Evolutionary conservation across 2,329 filamentous ascomycete species (phyloP).

Genomic region (Talaromyces sp.): DNA sequence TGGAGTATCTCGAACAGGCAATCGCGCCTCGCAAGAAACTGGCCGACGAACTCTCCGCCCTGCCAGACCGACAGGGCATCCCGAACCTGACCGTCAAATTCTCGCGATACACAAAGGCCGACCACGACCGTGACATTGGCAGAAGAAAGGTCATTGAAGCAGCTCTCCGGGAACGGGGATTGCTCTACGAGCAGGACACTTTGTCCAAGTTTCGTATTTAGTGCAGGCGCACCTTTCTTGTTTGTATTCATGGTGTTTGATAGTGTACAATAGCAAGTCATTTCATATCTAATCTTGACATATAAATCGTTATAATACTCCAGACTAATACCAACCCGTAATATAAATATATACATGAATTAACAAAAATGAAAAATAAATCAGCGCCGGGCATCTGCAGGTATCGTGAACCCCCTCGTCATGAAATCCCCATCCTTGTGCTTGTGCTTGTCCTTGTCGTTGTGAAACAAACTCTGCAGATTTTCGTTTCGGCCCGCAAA

Average conservation of each 20-base stretch:
- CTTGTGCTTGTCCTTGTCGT: constrained; percentile 35
- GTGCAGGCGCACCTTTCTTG: not conserved
- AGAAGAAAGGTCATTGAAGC: constrained; percentile 74
- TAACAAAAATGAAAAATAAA: not conserved
- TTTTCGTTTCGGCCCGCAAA: constrained; percentile 53
- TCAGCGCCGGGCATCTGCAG: constrained; percentile 36
- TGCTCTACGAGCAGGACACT: constrained; percentile 27
- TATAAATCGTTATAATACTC: constrained; percentile 5
- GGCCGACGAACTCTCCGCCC: constrained; percentile 32
- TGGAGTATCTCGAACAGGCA: constrained; percentile 44
- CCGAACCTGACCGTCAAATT: constrained; percentile 66
- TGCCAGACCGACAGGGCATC: constrained; percentile 49
- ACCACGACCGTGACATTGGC: constrained; percentile 67
- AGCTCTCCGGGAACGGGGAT: constrained; percentile 57
- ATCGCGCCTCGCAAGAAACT: constrained; percentile 50
- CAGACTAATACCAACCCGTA: not conserved
- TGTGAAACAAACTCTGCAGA: constrained; percentile 47
- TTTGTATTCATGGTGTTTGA: constrained; percentile 6
- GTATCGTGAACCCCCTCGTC: constrained; percentile 53
- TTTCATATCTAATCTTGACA: constrained; percentile 1
- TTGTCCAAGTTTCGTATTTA: constrained; percentile 37
- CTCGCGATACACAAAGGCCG: constrained; percentile 62
- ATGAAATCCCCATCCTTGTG: constrained; percentile 50
- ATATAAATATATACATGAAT: not conserved
- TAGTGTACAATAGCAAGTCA: constrained; percentile 21